Conservation (phyloP, 305 asterid species). For the Fraxinus baroniana region DNA sequence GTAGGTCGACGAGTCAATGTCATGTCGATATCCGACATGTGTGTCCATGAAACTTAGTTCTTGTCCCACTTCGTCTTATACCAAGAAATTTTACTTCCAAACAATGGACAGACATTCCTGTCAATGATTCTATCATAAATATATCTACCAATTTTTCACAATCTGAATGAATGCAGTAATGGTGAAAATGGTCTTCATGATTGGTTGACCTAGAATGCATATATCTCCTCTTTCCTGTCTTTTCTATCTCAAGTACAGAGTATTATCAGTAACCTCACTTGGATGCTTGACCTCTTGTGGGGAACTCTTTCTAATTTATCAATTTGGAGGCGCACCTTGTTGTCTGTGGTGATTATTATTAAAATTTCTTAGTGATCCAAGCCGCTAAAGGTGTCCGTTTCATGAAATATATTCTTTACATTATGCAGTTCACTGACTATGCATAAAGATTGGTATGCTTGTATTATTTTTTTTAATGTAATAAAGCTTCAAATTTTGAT, state of each 20-base stretch:
- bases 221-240: not conserved
- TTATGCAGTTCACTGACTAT: constrained; percentile 8
- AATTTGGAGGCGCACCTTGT: not conserved
- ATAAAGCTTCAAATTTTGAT: constrained; percentile 14
- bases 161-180: not conserved
- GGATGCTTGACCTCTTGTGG: not conserved
- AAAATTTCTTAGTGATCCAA: not conserved
- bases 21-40: no score
- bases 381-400: constrained; percentile 7
- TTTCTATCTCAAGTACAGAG: not conserved
- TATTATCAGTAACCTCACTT: not conserved
- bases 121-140: not conserved
- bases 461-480: not conserved
- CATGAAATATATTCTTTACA: constrained; percentile 1
- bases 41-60: not conserved
- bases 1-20: no score
- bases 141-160: not conserved
- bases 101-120: not conserved
- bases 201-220: not conserved
- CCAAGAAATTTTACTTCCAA: not conserved
- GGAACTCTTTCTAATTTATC: constrained; percentile 3
- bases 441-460: not conserved
- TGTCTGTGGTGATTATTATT: not conserved
- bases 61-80: not conserved
- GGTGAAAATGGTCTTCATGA: not conserved